Conservation (phyloP, 148 eudicot species). For the Chenopodium album region DNA sequence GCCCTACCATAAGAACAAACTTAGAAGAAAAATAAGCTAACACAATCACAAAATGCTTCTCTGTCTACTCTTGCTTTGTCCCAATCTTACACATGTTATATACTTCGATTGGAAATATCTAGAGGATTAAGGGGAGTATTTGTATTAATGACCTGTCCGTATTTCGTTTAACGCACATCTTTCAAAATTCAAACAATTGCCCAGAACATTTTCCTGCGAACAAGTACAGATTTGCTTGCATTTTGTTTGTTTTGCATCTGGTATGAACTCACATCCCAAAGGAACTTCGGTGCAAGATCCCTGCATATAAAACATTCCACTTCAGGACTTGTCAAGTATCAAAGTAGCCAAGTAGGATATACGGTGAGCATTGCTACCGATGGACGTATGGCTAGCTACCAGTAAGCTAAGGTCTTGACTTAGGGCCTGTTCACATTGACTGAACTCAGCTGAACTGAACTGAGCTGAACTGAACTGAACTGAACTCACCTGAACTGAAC, state of each 20-base stretch:
- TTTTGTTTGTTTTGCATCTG: constrained; percentile 59
- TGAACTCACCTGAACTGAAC: too few relatives aligned
- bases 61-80: background rate
- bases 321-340: background rate
- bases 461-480: too few relatives aligned
- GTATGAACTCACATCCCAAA: constrained; percentile 79
- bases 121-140: background rate
- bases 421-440: too few relatives aligned
- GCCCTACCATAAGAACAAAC: background rate
- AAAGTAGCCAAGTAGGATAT: too few relatives aligned
- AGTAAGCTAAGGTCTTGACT: too few relatives aligned
- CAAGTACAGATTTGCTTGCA: constrained; percentile 52
- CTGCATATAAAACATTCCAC: constrained; percentile 39
- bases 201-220: constrained; percentile 92
- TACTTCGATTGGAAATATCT: background rate
- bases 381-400: too few relatives aligned
- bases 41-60: background rate
- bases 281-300: constrained; percentile 66
- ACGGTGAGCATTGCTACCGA: too few relatives aligned
- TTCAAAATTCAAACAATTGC: constrained; percentile 54
- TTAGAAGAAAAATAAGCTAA: background rate
- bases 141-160: background rate
- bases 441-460: too few relatives aligned
- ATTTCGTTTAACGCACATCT: background rate
- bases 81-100: background rate